These are phyloP conservation scores for Striga hermonthica DNA, from an alignment of 305 asterid genomes.

Conservation along the genomic window DNA sequence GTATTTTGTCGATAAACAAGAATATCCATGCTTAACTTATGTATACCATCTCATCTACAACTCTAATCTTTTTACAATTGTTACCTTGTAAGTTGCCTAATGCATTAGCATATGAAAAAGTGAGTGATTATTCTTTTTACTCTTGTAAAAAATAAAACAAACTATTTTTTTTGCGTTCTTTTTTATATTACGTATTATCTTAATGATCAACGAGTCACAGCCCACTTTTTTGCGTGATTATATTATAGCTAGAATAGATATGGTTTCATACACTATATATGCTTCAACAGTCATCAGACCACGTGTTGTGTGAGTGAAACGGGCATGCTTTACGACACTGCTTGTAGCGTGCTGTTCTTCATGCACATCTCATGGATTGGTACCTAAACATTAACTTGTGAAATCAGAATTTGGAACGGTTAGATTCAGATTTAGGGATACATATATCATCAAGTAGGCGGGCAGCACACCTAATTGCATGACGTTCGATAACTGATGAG, in stretches of 20 bases:
- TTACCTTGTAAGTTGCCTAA: slow-evolving; percentile 23
- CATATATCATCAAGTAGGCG: too few relatives aligned
- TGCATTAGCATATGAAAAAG: slow-evolving; percentile 36
- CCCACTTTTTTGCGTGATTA: neutral
- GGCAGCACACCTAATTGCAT: too few relatives aligned
- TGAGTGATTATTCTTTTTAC: slow-evolving; percentile 31
- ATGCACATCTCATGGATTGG: neutral
- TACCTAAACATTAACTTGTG: neutral
- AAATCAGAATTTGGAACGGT: neutral
- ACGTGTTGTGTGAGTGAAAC: neutral
- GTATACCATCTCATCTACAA: slow-evolving; percentile 10
- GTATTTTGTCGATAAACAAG: slow-evolving; percentile 19
- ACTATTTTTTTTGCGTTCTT: neutral
- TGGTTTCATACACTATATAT: neutral
- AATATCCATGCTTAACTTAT: slow-evolving; percentile 24
- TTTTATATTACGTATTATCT: neutral
- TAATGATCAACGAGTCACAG: neutral
- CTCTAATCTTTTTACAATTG: slow-evolving; percentile 27
- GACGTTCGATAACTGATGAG: too few relatives aligned
- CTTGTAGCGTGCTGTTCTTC: neutral
- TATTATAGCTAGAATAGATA: neutral
- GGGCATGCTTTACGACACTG: too few relatives aligned
- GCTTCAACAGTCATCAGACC: neutral
- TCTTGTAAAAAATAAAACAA: slow-evolving; percentile 30
- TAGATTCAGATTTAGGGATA: too few relatives aligned